A percentile compares a stretch with the other conserved stretches of the same genome.
Conservation (phyloP, 371 early-diverging fungal species). For the Globomyces sp. region DNA sequence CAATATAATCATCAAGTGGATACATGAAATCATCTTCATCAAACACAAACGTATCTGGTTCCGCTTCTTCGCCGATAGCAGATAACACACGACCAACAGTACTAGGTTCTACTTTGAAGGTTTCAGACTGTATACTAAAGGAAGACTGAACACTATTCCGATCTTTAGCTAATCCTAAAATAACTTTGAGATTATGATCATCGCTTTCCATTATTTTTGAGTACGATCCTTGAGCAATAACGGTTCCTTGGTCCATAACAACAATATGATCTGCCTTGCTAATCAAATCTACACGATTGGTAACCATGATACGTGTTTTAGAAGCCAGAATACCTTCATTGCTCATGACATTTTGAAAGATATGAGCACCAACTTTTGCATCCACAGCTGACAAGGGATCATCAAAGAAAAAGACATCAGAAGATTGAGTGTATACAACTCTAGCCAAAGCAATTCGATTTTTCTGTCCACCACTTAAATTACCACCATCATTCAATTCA, state of each 20-base stretch:
- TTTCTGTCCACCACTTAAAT: constrained; percentile 10
- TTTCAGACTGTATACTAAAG: background rate
- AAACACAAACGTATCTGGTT: background rate
- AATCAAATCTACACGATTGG: constrained; percentile 6
- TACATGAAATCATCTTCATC: constrained; percentile 1
- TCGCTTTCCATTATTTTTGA: background rate
- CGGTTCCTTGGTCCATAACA: background rate
- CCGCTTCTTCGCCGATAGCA: background rate
- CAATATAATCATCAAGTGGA: constrained; percentile 7
- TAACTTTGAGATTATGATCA: background rate
- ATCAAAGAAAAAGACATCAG: constrained; percentile 4
- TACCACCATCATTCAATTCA: constrained; percentile 8
- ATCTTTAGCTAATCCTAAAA: background rate
- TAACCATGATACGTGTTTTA: constrained; percentile 12
- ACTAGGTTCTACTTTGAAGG: background rate
- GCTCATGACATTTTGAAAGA: constrained; percentile 10
- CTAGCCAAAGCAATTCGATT: constrained; percentile 20
- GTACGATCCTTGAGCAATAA: background rate
- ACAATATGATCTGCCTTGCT: constrained; percentile 2
- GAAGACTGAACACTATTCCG: background rate
- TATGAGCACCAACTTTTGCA: background rate
- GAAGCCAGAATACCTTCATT: background rate
- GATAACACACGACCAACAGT: no score
- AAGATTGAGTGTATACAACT: constrained; percentile 4
- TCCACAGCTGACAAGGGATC: constrained; percentile 1